Evolutionary conservation across 192 early-diverging fungal species (phyloP).

Genomic region (Linnemannia hyalina): DNA sequence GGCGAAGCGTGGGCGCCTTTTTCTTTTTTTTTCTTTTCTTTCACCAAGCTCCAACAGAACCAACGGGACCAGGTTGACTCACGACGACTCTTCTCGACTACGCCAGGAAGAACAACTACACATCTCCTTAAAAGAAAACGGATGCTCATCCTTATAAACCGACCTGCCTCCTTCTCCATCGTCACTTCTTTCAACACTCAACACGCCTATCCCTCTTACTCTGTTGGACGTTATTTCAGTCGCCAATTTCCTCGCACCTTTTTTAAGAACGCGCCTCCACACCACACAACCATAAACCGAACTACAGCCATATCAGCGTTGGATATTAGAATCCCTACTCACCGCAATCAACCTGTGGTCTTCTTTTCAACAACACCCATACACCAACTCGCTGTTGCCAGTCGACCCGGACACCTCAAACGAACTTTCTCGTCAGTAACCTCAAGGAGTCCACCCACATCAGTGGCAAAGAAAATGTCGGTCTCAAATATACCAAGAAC

Average conservation of each 20-base stretch:
- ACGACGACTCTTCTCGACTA: constrained; percentile 20
- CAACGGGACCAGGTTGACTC: constrained; percentile 16
- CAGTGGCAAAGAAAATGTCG: background rate
- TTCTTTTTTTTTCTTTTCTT: background rate
- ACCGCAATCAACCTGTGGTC: background rate
- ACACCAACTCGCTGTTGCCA: background rate
- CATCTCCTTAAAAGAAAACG: background rate
- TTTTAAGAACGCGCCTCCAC: background rate
- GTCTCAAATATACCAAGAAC: background rate
- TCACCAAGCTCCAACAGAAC: background rate
- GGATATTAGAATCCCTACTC: background rate
- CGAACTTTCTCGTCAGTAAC: background rate
- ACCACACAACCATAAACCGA: background rate
- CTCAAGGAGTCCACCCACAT: background rate
- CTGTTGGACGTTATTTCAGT: background rate
- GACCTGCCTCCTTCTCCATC: background rate
- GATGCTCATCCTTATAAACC: constrained; percentile 20
- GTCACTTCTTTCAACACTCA: background rate
- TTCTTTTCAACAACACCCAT: background rate
- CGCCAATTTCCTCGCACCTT: background rate
- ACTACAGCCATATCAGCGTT: background rate
- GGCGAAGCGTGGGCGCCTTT: background rate
- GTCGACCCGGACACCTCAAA: background rate
- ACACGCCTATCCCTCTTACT: background rate
- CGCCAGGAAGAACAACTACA: background rate